Conservation (phyloP, 148 eudicot species). For the Rhododendron molle region DNA sequence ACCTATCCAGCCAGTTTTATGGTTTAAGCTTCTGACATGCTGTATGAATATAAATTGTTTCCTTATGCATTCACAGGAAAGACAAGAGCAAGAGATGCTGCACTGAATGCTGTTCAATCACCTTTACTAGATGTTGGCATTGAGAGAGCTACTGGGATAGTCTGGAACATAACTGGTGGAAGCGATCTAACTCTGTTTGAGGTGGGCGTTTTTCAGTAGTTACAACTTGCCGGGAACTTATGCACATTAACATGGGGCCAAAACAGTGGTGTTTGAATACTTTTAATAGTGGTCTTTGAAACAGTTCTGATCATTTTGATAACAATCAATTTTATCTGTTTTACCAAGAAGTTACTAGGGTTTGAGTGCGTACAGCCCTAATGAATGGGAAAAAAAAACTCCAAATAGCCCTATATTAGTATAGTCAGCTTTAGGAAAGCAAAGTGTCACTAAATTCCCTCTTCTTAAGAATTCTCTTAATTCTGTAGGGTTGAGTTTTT, state of each 20-base stretch:
- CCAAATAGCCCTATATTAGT: not conserved
- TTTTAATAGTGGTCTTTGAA: not conserved
- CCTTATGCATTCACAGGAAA: constrained; percentile 50
- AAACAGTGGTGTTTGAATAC: not conserved
- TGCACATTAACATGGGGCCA: not conserved
- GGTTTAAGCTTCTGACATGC: not conserved
- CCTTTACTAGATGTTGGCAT: constrained; percentile 95
- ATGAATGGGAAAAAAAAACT: not conserved
- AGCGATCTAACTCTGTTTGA: constrained; percentile 85
- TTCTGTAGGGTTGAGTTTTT: not conserved
- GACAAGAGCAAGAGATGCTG: constrained; percentile 99
- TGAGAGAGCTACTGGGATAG: constrained; percentile 98
- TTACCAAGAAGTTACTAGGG: not conserved
- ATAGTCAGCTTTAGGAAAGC: not conserved
- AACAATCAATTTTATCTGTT: not conserved
- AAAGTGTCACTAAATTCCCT: not conserved
- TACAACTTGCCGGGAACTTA: not conserved
- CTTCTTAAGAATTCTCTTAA: not conserved
- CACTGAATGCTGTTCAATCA: constrained; percentile 93
- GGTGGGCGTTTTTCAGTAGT: constrained; percentile 25
- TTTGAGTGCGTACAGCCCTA: not conserved
- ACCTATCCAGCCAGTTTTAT: not conserved
- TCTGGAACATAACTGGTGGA: constrained; percentile 99
- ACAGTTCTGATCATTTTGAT: not conserved
- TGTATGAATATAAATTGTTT: not conserved